Evolutionary conservation across 495 filamentous ascomycete species (phyloP).

Genomic region (Xylaria cubensis): DNA sequence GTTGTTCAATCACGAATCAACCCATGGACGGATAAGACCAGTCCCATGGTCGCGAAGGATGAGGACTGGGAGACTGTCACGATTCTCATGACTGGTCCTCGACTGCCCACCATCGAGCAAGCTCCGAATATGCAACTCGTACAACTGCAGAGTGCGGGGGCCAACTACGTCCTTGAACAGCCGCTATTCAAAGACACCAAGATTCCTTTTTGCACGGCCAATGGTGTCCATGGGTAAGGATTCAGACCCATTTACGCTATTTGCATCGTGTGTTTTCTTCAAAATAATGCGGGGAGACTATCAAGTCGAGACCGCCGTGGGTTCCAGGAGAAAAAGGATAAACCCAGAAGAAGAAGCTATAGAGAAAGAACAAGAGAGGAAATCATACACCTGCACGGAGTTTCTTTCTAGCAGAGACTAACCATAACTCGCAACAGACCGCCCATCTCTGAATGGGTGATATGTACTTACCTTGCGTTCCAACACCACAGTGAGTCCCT

Average conservation of each 20-base stretch:
- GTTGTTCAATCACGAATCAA: slow-evolving; percentile 42
- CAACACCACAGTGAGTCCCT: slow-evolving; percentile 51
- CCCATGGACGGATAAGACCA: slow-evolving; percentile 10
- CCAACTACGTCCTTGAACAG: slow-evolving; percentile 67
- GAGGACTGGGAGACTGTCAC: slow-evolving; percentile 65
- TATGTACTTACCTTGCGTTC: slow-evolving; percentile 58
- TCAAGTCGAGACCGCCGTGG: background rate
- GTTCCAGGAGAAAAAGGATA: background rate
- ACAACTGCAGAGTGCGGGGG: slow-evolving; percentile 77
- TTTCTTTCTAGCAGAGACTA: slow-evolving; percentile 2
- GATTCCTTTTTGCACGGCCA: slow-evolving; percentile 72
- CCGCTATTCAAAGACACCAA: slow-evolving; percentile 69
- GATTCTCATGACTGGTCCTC: slow-evolving; percentile 64
- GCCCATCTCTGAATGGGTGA: slow-evolving; percentile 83
- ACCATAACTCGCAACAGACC: slow-evolving; percentile 49
- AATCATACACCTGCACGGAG: background rate
- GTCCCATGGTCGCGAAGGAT: slow-evolving; percentile 25
- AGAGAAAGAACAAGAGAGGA: background rate
- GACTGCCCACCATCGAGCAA: slow-evolving; percentile 54
- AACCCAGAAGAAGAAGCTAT: background rate
- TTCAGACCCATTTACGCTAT: background rate
- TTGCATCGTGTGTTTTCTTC: background rate
- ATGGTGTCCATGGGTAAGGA: slow-evolving; percentile 71
- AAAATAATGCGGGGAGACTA: background rate
- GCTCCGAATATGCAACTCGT: slow-evolving; percentile 70